These are phyloP conservation scores for Neolentinus lepideus DNA, from an alignment of 1,284 basidiomycete genomes.

Conservation along the genomic window DNA sequence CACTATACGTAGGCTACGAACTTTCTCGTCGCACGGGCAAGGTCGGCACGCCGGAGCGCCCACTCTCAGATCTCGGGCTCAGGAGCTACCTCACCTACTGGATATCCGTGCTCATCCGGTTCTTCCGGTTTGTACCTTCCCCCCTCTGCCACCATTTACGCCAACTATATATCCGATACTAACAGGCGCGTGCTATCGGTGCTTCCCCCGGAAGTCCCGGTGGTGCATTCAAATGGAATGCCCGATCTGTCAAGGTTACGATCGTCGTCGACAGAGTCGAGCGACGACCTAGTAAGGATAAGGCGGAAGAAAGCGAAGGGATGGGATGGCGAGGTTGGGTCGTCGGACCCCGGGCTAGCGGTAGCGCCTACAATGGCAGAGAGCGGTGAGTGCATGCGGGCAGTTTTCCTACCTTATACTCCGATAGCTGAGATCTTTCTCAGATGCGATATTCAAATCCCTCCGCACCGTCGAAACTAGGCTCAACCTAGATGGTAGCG, in stretches of 20 bases:
- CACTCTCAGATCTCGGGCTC: constrained; percentile 88
- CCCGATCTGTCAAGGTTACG: constrained; percentile 32
- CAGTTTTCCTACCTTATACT: neutral
- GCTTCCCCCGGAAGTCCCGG: constrained; percentile 43
- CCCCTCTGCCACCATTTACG: neutral
- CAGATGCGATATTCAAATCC: constrained; percentile 30
- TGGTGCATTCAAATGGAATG: constrained; percentile 33
- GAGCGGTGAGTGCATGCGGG: constrained; percentile 5
- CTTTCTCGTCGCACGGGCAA: constrained; percentile 74
- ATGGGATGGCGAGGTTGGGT: constrained; percentile 51
- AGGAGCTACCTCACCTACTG: constrained; percentile 91
- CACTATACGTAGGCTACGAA: constrained; percentile 67
- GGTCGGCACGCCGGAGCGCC: constrained; percentile 91
- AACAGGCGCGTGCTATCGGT: constrained; percentile 50
- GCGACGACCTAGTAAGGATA: constrained; percentile 21
- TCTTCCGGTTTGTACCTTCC: constrained; percentile 52
- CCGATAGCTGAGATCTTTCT: neutral
- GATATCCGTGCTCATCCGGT: constrained; percentile 79
- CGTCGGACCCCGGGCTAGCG: constrained; percentile 1
- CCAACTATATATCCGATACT: neutral
- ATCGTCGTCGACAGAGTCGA: constrained; percentile 28
- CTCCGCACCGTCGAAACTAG: constrained; percentile 50
- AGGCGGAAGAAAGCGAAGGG: constrained; percentile 46
- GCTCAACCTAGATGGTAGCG: constrained; percentile 55
- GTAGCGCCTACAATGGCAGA: constrained; percentile 6